Evolutionary conservation across 495 filamentous ascomycete species (phyloP), one percentile per base, ranked within the genome.

Genomic region (Daldinia loculata): DNA sequence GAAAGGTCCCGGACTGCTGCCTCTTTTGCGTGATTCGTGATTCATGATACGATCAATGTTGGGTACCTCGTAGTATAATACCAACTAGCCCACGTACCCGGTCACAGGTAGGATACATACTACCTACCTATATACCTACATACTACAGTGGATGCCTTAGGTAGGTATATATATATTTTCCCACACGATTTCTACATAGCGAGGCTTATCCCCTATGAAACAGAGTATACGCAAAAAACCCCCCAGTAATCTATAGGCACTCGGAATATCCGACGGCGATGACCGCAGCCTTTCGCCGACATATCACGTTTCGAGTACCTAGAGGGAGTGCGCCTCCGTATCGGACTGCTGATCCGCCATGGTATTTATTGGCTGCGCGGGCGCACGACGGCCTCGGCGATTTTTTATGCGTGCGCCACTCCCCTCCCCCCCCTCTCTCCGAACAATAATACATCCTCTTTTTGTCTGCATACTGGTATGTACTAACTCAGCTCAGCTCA

Each of bases 341-440:
- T 51, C 63, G 53, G 63, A 39, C 62, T 53, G 62, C 39, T 29
- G 51, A 64, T 64, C 38, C 32, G 38, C 52, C 22, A 48, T 58
- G 50, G 41, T 22, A 66, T 66, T 66, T 22, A 66, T 66, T 66
- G 63, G 62, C 38, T 15, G 19, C 4, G 26, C 51, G 43, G 22
- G 19, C 17, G 8, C 17, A 19, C 14, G 8, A 45, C 51, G 38
- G 52, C 32, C 24, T 51, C 55, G 51, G 61, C 38, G 51, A 29
- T 36, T 48, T 51, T 64, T 56, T 11, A 12, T 34, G 32, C 32
- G 14, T 17, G 53, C 53, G 30, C 32, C 32, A 34, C 30, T 14
- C 4, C 17, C 39, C 7, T 19, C 15, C 5, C 15, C 29, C 7
- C 7, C 6, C 29, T 2, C 29, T 32, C 29, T 32, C 29, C 29